Percentiles rank a stretch among this genome's conserved stretches.
Conservation (phyloP, 306 rosid species). For the Lathyrus oleraceus region DNA sequence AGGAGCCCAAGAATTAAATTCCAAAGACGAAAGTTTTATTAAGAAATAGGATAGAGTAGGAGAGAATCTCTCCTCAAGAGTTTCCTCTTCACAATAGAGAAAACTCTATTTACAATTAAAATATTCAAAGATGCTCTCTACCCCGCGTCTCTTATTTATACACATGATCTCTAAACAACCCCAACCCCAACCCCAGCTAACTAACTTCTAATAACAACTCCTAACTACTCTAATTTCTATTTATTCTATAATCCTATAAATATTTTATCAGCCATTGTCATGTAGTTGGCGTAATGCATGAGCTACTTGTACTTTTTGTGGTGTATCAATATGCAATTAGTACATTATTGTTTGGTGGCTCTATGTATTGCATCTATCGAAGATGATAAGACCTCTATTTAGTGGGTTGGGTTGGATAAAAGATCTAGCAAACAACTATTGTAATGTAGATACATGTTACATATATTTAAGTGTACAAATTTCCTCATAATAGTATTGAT, state of each 20-base stretch:
- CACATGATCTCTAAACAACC: background rate
- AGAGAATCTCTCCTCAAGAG: too few species aligned
- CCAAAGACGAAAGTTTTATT: too few species aligned
- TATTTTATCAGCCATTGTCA: slow-evolving; percentile 7
- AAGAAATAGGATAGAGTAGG: too few species aligned
- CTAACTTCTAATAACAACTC: background rate
- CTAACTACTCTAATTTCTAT: background rate
- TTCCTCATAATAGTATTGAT: background rate
- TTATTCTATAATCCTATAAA: background rate
- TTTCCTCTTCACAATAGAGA: too few species aligned
- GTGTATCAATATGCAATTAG: background rate
- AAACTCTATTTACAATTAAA: too few species aligned
- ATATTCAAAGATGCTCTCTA: background rate
- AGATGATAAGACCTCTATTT: background rate
- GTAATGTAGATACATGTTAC: background rate
- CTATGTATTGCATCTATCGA: slow-evolving; percentile 22
- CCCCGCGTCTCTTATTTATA: background rate
- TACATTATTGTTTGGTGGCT: slow-evolving; percentile 26
- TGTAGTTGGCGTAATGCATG: slow-evolving; percentile 17
- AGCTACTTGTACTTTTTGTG: background rate
- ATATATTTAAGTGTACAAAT: background rate
- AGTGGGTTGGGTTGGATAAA: background rate
- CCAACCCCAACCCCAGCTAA: background rate
- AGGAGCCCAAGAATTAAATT: too few species aligned
- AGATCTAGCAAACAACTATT: background rate